A percentile compares a stretch with the other conserved stretches of the same genome.
These are phyloP conservation scores for Coccomyxa sp. DNA, from an alignment of 139 green algal species.

Conservation along the genomic window DNA sequence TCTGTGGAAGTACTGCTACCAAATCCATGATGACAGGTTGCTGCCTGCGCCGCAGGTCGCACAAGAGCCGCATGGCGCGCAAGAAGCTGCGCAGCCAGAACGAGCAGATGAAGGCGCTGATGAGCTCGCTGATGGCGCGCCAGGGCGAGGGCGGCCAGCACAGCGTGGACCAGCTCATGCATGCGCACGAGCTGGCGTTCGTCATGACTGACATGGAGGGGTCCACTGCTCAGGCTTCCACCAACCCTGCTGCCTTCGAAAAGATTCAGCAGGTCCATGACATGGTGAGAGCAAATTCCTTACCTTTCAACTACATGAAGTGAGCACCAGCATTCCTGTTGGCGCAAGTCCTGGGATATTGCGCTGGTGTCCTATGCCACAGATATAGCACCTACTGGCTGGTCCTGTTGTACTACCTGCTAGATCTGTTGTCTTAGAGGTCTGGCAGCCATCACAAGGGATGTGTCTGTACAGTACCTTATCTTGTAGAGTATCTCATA, in stretches of 20 bases:
- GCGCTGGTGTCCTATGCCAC: no score
- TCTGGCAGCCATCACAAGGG: no score
- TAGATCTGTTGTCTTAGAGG: no score
- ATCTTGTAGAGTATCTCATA: no score
- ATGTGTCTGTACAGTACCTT: no score
- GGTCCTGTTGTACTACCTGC: no score
- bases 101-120: conserved; percentile 39
- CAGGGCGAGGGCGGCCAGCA: conserved; percentile 1
- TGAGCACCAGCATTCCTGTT: no score
- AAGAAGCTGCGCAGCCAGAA: not conserved
- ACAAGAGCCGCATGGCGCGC: not conserved
- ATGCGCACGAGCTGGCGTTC: conserved; percentile 51
- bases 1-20: no score
- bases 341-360: no score
- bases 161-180: conserved; percentile 27
- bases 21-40: no score
- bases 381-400: no score
- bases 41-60: not conserved
- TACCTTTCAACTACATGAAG: no score
- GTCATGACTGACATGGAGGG: conserved; percentile 64
- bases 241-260: conserved; percentile 39
- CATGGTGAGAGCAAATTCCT: conserved; percentile 15
- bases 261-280: conserved; percentile 77
- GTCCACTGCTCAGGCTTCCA: conserved; percentile 49
- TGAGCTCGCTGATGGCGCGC: conserved; percentile 33